phyloP scores from a whole-genome alignment of 176 grass and related monocot genomes.

The Pharus latifolius region DNA sequence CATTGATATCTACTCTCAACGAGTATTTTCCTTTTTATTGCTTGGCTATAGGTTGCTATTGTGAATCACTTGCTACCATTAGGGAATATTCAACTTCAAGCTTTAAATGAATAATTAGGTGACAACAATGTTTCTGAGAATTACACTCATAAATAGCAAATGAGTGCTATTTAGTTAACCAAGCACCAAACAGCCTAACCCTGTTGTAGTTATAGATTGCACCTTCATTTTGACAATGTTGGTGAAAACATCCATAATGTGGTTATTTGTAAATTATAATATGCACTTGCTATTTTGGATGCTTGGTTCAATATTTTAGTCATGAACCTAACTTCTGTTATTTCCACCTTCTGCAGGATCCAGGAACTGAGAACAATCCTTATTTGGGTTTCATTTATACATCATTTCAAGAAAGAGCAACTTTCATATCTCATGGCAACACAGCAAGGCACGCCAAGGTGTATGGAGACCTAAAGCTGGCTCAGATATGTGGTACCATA shows the following conservation, averaged over 20 bases:
- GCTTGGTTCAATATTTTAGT: background rate
- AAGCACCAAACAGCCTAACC: background rate
- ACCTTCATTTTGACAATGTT: background rate
- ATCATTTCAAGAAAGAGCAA: conserved; percentile 79
- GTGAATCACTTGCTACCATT: background rate
- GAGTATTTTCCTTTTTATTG: background rate
- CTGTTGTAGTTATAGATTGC: background rate
- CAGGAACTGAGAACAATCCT: conserved; percentile 47
- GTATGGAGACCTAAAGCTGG: conserved; percentile 60
- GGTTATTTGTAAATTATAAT: background rate
- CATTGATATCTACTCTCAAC: background rate
- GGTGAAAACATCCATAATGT: background rate
- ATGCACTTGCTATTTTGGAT: background rate
- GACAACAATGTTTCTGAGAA: background rate
- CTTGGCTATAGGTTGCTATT: background rate
- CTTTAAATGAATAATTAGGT: background rate
- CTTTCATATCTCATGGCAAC: conserved; percentile 70
- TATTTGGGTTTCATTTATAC: conserved; percentile 74
- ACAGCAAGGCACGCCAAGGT: conserved; percentile 60
- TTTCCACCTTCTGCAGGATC: conserved; percentile 27
- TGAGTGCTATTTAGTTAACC: background rate
- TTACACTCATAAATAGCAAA: background rate
- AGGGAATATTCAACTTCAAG: background rate
- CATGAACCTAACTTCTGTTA: background rate
- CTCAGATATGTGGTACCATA: conserved; percentile 64